phyloP scores from a whole-genome alignment of 139 green algal species.

The Chlamydomonas eustigma region DNA sequence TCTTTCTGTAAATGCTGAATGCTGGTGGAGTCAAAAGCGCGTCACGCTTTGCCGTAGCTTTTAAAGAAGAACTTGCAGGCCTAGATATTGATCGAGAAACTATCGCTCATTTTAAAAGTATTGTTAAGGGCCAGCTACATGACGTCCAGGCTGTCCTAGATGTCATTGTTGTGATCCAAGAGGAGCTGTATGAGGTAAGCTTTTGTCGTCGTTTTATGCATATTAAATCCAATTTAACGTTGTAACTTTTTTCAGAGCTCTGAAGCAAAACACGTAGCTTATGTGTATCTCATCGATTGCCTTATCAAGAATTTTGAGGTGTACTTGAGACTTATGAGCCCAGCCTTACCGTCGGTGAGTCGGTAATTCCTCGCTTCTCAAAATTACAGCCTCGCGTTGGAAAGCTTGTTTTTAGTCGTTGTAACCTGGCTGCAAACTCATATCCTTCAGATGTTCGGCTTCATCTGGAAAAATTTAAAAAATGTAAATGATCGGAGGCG shows the following conservation, averaged over 20 bases:
- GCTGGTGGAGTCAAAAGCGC: too few relatives aligned
- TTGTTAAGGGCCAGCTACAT: too few relatives aligned
- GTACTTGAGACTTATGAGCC: conserved; percentile 5
- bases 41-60: too few relatives aligned
- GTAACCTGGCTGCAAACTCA: too few relatives aligned
- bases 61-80: too few relatives aligned
- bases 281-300: conserved; percentile 35
- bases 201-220: background rate
- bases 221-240: background rate
- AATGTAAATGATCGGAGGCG: background rate
- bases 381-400: too few relatives aligned
- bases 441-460: too few relatives aligned
- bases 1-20: too few relatives aligned
- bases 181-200: conserved; percentile 2
- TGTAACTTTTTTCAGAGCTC: conserved; percentile 8
- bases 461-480: background rate
- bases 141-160: background rate
- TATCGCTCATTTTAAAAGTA: too few relatives aligned
- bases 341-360: conserved; percentile 16
- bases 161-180: background rate
- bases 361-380: too few relatives aligned
- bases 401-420: background rate
- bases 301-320: conserved; percentile 28
- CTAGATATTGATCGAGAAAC: too few relatives aligned
- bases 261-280: background rate